Base-by-base conservation (phyloP, 2,329 filamentous ascomycete species). In the Mycogone perniciosa region DNA sequence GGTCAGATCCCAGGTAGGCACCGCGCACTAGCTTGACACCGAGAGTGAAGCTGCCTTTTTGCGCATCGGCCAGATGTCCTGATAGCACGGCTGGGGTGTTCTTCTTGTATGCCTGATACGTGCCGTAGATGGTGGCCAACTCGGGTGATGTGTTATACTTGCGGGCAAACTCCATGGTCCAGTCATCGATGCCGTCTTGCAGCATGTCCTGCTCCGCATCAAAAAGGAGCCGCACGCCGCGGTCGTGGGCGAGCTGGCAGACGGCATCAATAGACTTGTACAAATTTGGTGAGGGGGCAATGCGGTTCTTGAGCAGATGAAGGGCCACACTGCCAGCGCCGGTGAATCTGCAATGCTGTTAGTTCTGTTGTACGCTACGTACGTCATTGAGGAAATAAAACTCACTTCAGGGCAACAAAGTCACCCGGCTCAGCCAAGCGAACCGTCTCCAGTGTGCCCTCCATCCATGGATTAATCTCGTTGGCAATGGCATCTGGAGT, bases 191-290 rank as follows among this genome's bases (percentile, higher is more conserved):
- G 6, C 89, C 89, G 5, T 78, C 72, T 69, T 95, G 88, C 31
- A 93, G 78, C 50, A 80, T 77, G 51, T 85, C 83, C 67, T 95
- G 89, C 69, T 96, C 91, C 1, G 89, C 91, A 56, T 95, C 89
- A 55, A 95, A 89, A 2, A 95, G 79, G 1, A 96, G 76, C 3
- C 81, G 78, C 3, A 95, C 81, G 27, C 84, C 81, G 46, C 84
- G 82, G 35, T 79, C 72, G 2, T 80, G 76, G 0, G 89, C 89
- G 11, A 86, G 78, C 43, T 83, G 73, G 69, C 89, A 95, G 56
- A 95, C 84, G 44, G 81, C 75, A 57, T 88, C 80, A 55, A 95
- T 88, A 10, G 87, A 85, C 10, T 77, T 69, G 47, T 79, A 76
- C 60, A 96, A 82, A 6, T 79, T 76, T 4, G 77, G 73, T 1